Conservation (phyloP, 179 eudicot genomes). For the Heliamphora pulchella region DNA sequence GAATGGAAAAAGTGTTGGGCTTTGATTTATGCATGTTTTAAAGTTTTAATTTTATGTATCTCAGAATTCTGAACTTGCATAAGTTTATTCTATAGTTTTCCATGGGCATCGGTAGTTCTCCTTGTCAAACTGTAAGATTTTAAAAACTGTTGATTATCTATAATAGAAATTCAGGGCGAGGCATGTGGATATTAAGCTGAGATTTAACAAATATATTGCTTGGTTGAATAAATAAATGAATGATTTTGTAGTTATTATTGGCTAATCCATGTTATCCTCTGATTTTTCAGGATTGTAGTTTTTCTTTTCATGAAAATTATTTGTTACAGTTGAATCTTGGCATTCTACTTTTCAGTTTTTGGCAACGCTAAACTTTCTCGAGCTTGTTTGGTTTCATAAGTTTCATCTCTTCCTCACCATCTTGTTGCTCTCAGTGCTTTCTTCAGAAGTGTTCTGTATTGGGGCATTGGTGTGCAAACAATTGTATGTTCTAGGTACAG, state of each 20-base stretch:
- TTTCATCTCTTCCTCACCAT: not conserved
- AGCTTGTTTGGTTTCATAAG: not conserved
- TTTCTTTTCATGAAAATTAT: no score
- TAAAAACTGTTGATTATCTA: not conserved
- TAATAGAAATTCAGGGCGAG: not conserved
- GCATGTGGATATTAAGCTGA: not conserved
- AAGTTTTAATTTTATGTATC: not conserved
- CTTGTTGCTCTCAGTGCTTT: not conserved
- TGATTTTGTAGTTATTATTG: not conserved
- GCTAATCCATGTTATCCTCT: not conserved
- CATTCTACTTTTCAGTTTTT: not conserved
- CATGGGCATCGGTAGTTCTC: no score
- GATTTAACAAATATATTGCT: not conserved
- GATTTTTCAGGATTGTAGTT: no score
- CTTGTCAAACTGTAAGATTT: not conserved
- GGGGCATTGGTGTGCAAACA: not conserved
- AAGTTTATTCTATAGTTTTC: not conserved
- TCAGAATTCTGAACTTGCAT: not conserved
- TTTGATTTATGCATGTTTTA: not conserved
- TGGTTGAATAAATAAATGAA: not conserved
- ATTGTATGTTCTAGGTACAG: not conserved
- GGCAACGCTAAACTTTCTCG: not conserved
- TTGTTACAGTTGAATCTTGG: not conserved
- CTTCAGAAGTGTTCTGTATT: not conserved
- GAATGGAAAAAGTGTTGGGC: not conserved